Conservation (phyloP, 2,329 filamentous ascomycete species). For the Apiospora arundinis region DNA sequence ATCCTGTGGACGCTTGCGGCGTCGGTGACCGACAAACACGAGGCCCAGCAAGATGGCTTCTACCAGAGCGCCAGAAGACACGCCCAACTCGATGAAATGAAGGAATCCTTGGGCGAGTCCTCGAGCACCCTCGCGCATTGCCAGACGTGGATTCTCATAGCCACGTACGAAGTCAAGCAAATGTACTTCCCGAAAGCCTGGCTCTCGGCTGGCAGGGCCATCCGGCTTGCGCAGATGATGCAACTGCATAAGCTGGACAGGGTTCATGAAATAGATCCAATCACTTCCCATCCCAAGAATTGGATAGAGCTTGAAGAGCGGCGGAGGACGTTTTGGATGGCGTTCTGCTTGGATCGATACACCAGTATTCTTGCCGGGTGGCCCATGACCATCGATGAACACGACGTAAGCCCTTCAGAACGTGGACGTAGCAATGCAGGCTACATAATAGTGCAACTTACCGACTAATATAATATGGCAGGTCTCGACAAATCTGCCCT, state of each 20-base stretch:
- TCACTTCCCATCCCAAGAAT: constrained; percentile 74
- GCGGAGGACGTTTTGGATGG: constrained; percentile 92
- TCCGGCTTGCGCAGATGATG: constrained; percentile 72
- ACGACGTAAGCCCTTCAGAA: too few species aligned
- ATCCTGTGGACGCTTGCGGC: constrained; percentile 97
- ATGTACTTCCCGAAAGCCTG: constrained; percentile 97
- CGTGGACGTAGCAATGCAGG: too few species aligned
- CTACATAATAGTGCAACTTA: too few species aligned
- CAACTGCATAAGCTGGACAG: neutral
- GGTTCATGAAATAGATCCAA: constrained; percentile 52
- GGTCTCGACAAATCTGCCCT: constrained; percentile 84
- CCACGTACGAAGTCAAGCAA: constrained; percentile 91
- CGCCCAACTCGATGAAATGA: constrained; percentile 86
- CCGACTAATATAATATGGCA: too few species aligned
- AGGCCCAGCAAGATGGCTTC: constrained; percentile 81
- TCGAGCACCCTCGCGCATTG: constrained; percentile 88
- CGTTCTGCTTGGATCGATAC: constrained; percentile 89
- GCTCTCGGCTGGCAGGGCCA: constrained; percentile 85
- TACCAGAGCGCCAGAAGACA: constrained; percentile 92
- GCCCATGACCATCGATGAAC: constrained; percentile 94
- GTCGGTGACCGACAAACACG: constrained; percentile 81
- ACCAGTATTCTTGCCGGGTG: constrained; percentile 96
- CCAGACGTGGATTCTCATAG: constrained; percentile 81
- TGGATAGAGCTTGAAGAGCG: constrained; percentile 95
- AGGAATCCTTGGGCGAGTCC: constrained; percentile 87